Evolutionary conservation across 176 grass and related monocot species (phyloP).

Genomic region (Leersia perrieri): DNA sequence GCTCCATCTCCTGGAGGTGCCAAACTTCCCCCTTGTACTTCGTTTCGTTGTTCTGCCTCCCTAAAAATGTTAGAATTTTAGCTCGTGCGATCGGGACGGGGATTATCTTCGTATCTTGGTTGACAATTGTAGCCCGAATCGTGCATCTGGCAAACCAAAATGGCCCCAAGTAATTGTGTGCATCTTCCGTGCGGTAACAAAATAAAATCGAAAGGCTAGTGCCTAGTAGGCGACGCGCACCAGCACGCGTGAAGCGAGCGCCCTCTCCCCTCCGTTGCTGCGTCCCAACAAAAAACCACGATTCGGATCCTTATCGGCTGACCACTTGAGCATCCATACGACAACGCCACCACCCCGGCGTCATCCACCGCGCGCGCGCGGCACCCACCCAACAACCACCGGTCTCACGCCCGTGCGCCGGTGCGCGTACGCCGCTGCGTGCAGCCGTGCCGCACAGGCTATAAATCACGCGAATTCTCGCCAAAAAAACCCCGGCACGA

Average conservation of each 20-base stretch:
- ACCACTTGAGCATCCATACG: not conserved
- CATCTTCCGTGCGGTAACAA: too few relatives aligned
- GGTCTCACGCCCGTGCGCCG: not conserved
- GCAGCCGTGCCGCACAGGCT: not conserved
- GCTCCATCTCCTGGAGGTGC: constrained; percentile 88
- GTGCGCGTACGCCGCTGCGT: constrained; percentile 4
- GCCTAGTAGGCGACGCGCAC: not conserved
- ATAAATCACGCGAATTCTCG: constrained; percentile 13
- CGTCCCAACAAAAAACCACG: not conserved
- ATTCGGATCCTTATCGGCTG: not conserved
- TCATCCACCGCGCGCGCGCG: not conserved
- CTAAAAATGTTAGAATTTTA: not conserved
- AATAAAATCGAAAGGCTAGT: not conserved
- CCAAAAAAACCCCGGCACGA: not conserved
- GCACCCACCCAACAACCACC: not conserved
- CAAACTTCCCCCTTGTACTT: not conserved
- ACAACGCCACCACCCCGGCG: not conserved
- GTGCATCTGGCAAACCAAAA: not conserved
- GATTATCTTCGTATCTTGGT: not conserved
- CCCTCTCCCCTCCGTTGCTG: too few relatives aligned
- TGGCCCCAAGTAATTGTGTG: too few relatives aligned
- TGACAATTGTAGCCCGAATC: not conserved
- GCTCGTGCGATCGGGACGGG: not conserved
- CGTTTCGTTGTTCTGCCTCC: not conserved
- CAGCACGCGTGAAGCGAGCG: not conserved